A percentile compares a stretch with the other conserved stretches of the same genome.
Conservation (phyloP, 345 rosid genomes). For the Salix koriyanagi region DNA sequence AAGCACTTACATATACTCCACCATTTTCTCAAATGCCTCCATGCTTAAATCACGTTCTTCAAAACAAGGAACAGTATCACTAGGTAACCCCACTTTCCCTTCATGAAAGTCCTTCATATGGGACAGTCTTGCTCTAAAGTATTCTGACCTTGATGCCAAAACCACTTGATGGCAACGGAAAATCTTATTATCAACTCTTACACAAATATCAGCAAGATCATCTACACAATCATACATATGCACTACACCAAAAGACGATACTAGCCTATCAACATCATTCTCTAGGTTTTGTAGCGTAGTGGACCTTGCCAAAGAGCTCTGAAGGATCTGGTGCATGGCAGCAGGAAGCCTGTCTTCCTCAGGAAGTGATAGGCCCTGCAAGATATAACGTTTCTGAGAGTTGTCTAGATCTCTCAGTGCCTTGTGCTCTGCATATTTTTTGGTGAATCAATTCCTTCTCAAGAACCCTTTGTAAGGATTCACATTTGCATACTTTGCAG, state of each 20-base stretch:
- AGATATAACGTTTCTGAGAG: conserved; percentile 84
- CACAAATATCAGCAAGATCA: conserved; percentile 83
- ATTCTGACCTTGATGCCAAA: conserved; percentile 93
- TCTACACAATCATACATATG: conserved; percentile 38
- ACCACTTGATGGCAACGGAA: conserved; percentile 90
- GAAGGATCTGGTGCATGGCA: conserved; percentile 59
- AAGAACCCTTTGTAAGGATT: conserved; percentile 54
- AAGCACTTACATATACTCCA: conserved; percentile 80
- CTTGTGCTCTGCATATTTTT: conserved; percentile 69
- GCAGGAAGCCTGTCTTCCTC: conserved; percentile 90
- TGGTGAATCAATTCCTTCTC: conserved; percentile 82
- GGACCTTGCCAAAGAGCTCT: conserved; percentile 47
- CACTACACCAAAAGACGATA: conserved; percentile 32
- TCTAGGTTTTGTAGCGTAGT: conserved; percentile 22
- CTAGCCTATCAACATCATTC: conserved; percentile 31
- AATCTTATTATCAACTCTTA: conserved; percentile 60
- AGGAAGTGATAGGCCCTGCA: conserved; percentile 77
- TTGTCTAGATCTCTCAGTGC: conserved; percentile 73
- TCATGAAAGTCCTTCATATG: conserved; percentile 69
- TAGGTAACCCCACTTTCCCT: conserved; percentile 41
- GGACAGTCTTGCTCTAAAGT: conserved; percentile 79
- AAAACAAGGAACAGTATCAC: conserved; percentile 54
- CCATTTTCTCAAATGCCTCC: conserved; percentile 82
- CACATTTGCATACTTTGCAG: conserved; percentile 90
- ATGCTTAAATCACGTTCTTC: conserved; percentile 85